Conservation (phyloP, 192 early-diverging fungal genomes). For the Diversispora eburnea region DNA sequence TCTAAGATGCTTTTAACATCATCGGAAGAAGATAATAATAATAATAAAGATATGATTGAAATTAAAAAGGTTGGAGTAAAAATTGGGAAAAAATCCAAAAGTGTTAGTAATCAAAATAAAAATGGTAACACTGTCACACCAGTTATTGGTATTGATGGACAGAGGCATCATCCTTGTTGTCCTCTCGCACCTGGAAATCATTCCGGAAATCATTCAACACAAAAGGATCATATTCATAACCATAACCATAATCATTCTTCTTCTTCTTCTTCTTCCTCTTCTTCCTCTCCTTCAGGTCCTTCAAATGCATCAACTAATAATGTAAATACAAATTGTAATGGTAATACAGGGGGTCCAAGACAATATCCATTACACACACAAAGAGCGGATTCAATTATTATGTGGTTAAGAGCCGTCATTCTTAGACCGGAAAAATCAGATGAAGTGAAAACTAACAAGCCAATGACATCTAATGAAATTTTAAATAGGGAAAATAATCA, state of each 20-base stretch:
- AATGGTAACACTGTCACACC: constrained; percentile 5
- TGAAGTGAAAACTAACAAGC: no score
- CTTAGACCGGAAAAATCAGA: constrained; percentile 7
- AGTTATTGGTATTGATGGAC: constrained; percentile 24
- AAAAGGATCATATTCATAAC: neutral
- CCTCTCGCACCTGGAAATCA: constrained; percentile 26
- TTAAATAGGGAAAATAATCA: no score
- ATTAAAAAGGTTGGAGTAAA: constrained; percentile 2
- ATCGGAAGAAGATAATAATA: neutral
- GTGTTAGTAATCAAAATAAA: neutral
- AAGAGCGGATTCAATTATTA: constrained; percentile 14
- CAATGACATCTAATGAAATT: no score
- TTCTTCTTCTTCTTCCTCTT: neutral
- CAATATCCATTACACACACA: constrained; percentile 21
- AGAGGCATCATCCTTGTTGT: constrained; percentile 26
- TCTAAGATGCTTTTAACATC: constrained; percentile 10
- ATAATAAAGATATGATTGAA: constrained; percentile 5
- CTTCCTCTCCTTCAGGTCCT: neutral
- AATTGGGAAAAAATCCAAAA: constrained; percentile 20
- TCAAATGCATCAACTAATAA: neutral
- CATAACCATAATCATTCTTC: neutral
- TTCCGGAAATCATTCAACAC: constrained; percentile 16
- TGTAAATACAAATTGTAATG: neutral
- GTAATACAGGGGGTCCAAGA: constrained; percentile 1
- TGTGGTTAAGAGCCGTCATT: constrained; percentile 18